phyloP scores from a whole-genome alignment of 202 grass and related monocot genomes.

The Hordeum pubiflorum region DNA sequence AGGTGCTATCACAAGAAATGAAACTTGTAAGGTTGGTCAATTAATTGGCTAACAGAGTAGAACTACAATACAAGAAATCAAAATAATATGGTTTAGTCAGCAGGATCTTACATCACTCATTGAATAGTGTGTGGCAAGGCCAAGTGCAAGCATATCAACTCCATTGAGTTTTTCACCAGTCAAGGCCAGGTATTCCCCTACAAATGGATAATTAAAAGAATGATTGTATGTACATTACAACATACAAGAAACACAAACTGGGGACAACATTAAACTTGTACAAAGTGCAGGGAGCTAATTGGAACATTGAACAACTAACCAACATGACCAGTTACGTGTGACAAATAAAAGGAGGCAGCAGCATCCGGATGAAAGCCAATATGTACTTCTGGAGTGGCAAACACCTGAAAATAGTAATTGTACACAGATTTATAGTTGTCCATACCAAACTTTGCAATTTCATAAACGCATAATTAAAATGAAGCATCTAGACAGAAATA shows the following conservation, averaged over 20 bases:
- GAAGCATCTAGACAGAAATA: background rate
- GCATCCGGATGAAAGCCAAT: constrained; percentile 98
- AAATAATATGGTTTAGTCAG: background rate
- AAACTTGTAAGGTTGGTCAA: constrained; percentile 2
- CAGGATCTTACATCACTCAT: constrained; percentile 51
- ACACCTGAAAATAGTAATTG: constrained; percentile 47
- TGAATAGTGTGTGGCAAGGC: constrained; percentile 84
- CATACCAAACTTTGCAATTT: background rate
- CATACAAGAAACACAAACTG: background rate
- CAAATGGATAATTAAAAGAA: background rate
- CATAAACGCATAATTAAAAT: background rate
- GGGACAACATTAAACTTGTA: background rate
- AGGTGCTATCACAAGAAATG: constrained; percentile 46
- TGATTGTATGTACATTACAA: background rate
- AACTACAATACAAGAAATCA: background rate
- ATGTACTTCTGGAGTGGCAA: constrained; percentile 93
- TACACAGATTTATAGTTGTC: background rate
- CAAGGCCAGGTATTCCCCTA: constrained; percentile 88
- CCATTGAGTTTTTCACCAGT: constrained; percentile 85
- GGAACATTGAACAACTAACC: constrained; percentile 37
- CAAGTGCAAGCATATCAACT: constrained; percentile 91
- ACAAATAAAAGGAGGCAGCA: constrained; percentile 94
- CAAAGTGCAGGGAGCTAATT: background rate
- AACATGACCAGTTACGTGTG: constrained; percentile 91
- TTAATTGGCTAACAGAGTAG: background rate